Evolutionary conservation across 371 early-diverging fungal species (phyloP), one percentile per base, ranked within the genome.

Genomic region (Rhizopus delemar): DNA sequence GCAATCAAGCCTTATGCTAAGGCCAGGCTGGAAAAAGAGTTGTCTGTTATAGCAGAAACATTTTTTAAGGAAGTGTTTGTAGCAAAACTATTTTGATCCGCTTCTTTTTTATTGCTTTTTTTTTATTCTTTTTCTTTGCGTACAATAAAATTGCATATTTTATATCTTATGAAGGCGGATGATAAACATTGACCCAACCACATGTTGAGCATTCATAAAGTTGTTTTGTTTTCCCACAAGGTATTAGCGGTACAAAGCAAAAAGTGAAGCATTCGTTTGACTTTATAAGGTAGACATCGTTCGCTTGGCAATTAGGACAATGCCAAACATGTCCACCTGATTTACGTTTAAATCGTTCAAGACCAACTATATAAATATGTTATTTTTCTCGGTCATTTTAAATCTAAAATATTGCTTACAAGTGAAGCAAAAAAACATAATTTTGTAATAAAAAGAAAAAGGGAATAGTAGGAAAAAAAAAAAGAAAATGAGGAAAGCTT

Each of bases 221-320:
- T 3, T 66, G 57, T 46, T 68, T 69, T 12, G 77, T 73, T 8
- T 57, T 45, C 15, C 77, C 75, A 50, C 73, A 73, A 22, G 80
- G 80, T 33, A 80, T 71, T 29, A 80, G 56, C 3, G 80, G 80
- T 46, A 80, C 59, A 56, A 80, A 80, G 59, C 77, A 80, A 48
- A 80, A 74, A 0, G 80, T 80, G 53, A 80, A 80, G 56, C 77
- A 80, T 31, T 80, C 61, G 49, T 76, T 76, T 3, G 62, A 53
- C 36, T 74, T 77, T 29, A 73, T 68, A 16, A 58, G 63, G 31
- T 73, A 63, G n/a, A 80, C 80, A 53, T 70, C 70, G 36, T 66
- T 56, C 5, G 77, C 77, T 8, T 73, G 73, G 51, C 80, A 80
- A 55, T 71, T 72, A 5, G 80, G 80, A 59, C 80, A 80, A 36